Conservation (phyloP, 2,329 filamentous ascomycete genomes). For the Cadophora malorum region DNA sequence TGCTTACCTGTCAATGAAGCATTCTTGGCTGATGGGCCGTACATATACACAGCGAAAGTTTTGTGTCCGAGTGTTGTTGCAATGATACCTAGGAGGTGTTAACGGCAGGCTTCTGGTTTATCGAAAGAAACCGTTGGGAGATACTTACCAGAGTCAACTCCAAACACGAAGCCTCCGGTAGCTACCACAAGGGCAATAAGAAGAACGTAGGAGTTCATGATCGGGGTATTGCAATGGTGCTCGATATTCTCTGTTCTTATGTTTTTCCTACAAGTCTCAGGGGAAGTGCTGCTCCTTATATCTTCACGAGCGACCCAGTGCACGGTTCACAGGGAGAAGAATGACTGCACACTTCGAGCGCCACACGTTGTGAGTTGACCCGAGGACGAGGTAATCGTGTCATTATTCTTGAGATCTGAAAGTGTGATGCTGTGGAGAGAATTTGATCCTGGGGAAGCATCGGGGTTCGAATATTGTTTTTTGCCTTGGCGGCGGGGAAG, state of each 20-base stretch:
- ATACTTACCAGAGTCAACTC: slow-evolving; percentile 29
- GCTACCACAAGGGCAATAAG: slow-evolving; percentile 36
- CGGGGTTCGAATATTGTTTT: slow-evolving; percentile 7
- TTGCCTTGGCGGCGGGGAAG: slow-evolving; percentile 7
- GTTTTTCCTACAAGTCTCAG: neutral
- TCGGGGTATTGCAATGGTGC: neutral
- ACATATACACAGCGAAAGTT: slow-evolving; percentile 46
- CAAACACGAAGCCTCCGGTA: slow-evolving; percentile 39
- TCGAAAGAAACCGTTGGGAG: neutral
- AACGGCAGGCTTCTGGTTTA: neutral
- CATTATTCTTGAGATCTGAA: neutral
- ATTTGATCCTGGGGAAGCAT: slow-evolving; percentile 17
- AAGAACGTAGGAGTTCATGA: slow-evolving; percentile 34
- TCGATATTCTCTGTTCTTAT: slow-evolving; percentile 7
- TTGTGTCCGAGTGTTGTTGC: slow-evolving; percentile 46
- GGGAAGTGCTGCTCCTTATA: slow-evolving; percentile 2
- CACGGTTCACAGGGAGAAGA: neutral
- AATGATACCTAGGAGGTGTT: slow-evolving; percentile 40
- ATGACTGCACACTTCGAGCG: neutral
- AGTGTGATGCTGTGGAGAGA: slow-evolving; percentile 2
- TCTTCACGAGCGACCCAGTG: slow-evolving; percentile 3
- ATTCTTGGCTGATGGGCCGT: slow-evolving; percentile 40
- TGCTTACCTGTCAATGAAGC: slow-evolving; percentile 17
- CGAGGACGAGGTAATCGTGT: slow-evolving; percentile 10
- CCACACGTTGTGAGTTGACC: slow-evolving; percentile 15